Evolutionary conservation across 371 early-diverging fungal genomes (phyloP).

Genomic region (Apophysomyces trapeziformis): DNA sequence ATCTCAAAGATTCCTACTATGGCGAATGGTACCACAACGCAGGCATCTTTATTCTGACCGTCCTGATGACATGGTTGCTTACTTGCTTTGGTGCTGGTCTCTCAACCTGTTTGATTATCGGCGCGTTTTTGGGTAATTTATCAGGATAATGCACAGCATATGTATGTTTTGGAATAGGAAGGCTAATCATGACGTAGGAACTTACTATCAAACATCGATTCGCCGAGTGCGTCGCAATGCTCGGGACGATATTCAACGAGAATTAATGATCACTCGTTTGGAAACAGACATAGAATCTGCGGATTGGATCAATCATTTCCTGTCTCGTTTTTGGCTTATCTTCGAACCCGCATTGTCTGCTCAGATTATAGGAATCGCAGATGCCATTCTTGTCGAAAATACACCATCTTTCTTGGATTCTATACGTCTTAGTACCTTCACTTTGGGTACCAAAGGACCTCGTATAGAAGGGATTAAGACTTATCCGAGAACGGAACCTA

Average conservation of each 20-base stretch:
- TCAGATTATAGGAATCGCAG: conserved; percentile 71
- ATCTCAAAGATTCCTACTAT: conserved; percentile 41
- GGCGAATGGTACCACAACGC: conserved; percentile 48
- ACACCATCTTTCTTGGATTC: conserved; percentile 90
- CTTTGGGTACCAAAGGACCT: conserved; percentile 94
- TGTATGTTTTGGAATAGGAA: neutral
- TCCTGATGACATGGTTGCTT: conserved; percentile 40
- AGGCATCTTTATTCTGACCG: conserved; percentile 36
- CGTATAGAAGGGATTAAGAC: conserved; percentile 84
- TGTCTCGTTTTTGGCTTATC: conserved; percentile 88
- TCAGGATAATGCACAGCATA: neutral
- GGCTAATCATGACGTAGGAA: conserved; percentile 43
- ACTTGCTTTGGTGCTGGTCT: conserved; percentile 40
- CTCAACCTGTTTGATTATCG: conserved; percentile 30
- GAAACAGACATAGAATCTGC: conserved; percentile 80
- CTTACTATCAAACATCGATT: conserved; percentile 75
- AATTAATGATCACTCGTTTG: conserved; percentile 46
- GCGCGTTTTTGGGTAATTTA: conserved; percentile 38
- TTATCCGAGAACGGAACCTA: conserved; percentile 75
- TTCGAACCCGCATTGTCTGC: conserved; percentile 89
- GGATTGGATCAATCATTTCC: conserved; percentile 95
- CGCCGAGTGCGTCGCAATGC: conserved; percentile 66
- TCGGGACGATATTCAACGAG: conserved; percentile 71
- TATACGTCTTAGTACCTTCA: conserved; percentile 88
- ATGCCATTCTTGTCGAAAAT: conserved; percentile 71